These are phyloP conservation scores for Fusarium annulatum DNA, from an alignment of 2,329 filamentous ascomycete genomes.

Conservation along the genomic window DNA sequence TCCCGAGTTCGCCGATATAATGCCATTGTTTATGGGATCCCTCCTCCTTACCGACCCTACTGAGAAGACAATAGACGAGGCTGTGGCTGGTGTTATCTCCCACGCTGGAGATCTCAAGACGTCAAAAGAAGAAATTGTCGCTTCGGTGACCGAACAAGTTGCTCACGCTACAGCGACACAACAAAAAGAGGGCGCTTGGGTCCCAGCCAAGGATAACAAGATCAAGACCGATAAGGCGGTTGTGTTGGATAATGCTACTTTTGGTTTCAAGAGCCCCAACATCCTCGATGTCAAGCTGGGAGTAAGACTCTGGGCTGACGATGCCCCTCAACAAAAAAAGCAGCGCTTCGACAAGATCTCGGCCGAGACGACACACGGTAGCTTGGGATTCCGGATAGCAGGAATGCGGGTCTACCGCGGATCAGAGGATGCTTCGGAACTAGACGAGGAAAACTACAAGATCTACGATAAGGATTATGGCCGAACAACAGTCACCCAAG, in stretches of 20 bases:
- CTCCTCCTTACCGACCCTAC: slow-evolving; percentile 73
- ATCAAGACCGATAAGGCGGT: slow-evolving; percentile 85
- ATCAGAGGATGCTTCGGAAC: slow-evolving; percentile 60
- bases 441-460: slow-evolving; percentile 66
- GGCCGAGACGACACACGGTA: slow-evolving; percentile 68
- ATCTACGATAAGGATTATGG: slow-evolving; percentile 74
- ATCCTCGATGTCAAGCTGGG: slow-evolving; percentile 95
- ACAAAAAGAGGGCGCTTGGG: slow-evolving; percentile 52
- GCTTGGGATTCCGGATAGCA: slow-evolving; percentile 71
- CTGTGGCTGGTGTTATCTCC: slow-evolving; percentile 57
- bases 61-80: slow-evolving; percentile 61
- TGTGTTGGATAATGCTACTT: slow-evolving; percentile 85
- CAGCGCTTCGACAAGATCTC: slow-evolving; percentile 69
- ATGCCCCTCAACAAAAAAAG: slow-evolving; percentile 69
- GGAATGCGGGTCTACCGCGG: slow-evolving; percentile 74
- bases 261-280: slow-evolving; percentile 85
- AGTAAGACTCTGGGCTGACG: slow-evolving; percentile 84
- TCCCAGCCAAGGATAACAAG: slow-evolving; percentile 62
- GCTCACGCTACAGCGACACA: slow-evolving; percentile 28
- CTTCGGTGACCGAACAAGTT: slow-evolving; percentile 49
- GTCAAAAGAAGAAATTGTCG: slow-evolving; percentile 49
- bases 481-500: slow-evolving; percentile 61
- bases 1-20: slow-evolving; percentile 79
- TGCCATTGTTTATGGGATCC: slow-evolving; percentile 87
- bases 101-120: slow-evolving; percentile 49